These are phyloP conservation scores for Penicillium coprophilum DNA, from an alignment of 495 filamentous ascomycete species.

Conservation along the genomic window DNA sequence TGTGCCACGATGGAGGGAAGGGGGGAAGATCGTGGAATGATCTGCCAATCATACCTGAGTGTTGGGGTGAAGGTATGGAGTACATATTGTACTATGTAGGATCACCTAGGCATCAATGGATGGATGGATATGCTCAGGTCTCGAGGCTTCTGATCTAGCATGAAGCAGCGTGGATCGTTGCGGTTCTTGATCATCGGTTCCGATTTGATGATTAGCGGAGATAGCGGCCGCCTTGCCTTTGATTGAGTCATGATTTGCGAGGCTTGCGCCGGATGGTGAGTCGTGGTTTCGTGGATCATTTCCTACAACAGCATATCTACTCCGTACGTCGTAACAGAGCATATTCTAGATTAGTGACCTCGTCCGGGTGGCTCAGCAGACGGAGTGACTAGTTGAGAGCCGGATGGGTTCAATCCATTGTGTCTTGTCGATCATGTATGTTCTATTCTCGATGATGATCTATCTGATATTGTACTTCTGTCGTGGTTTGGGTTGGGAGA, in stretches of 20 bases:
- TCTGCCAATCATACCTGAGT: constrained; percentile 18
- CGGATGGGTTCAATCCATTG: background rate
- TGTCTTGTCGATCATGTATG: background rate
- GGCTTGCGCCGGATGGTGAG: background rate
- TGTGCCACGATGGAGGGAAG: constrained; percentile 6
- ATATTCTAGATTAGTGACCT: background rate
- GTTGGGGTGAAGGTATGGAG: background rate
- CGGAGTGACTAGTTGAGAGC: background rate
- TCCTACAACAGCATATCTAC: background rate
- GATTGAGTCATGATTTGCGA: background rate
- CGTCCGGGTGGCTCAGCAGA: background rate
- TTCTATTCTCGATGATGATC: background rate
- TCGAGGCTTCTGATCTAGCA: background rate
- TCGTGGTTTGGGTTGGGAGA: no score
- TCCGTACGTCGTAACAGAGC: background rate
- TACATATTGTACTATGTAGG: background rate
- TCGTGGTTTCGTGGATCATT: background rate
- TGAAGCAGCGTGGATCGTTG: background rate
- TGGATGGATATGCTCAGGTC: background rate
- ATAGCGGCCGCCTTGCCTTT: background rate
- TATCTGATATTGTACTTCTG: background rate
- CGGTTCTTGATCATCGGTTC: background rate
- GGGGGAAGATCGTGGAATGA: constrained; percentile 25
- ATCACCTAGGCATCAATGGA: background rate
- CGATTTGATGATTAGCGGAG: background rate